Percentiles rank a stretch among this genome's conserved stretches.
Conservation (phyloP, 2,329 filamentous ascomycete genomes). For the Fusarium solani-melongenae region DNA sequence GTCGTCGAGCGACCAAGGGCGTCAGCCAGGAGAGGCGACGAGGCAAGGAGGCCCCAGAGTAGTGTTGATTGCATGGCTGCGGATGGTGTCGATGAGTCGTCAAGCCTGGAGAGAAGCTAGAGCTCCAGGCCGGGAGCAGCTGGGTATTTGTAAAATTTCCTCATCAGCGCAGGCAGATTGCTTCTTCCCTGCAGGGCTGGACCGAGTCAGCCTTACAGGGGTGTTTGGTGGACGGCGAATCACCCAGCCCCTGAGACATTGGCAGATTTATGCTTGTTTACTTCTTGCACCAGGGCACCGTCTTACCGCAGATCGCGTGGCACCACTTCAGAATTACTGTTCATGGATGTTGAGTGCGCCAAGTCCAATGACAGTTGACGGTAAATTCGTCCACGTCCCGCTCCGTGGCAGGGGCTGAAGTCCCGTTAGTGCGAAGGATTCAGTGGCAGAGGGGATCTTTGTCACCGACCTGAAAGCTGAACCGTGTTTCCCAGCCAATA, state of each 20-base stretch:
- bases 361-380: background rate
- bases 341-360: background rate
- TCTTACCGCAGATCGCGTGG: background rate
- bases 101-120: background rate
- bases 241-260: background rate
- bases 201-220: constrained; percentile 4
- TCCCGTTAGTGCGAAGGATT: background rate
- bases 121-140: background rate
- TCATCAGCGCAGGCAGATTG: background rate
- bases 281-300: background rate
- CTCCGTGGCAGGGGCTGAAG: background rate
- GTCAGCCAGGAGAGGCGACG: background rate
- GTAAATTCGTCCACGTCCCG: background rate
- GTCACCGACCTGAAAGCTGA: background rate
- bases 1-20: constrained; percentile 17
- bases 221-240: background rate
- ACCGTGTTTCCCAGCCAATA: background rate
- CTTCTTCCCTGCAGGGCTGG: background rate
- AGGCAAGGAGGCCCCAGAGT: background rate
- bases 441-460: background rate
- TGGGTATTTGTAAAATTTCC: background rate
- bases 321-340: background rate
- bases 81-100: background rate
- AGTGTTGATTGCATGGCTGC: background rate
- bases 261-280: constrained; percentile 4